Conservation (phyloP, 2,329 filamentous ascomycete genomes). For the Calonectria multiphialidica region DNA sequence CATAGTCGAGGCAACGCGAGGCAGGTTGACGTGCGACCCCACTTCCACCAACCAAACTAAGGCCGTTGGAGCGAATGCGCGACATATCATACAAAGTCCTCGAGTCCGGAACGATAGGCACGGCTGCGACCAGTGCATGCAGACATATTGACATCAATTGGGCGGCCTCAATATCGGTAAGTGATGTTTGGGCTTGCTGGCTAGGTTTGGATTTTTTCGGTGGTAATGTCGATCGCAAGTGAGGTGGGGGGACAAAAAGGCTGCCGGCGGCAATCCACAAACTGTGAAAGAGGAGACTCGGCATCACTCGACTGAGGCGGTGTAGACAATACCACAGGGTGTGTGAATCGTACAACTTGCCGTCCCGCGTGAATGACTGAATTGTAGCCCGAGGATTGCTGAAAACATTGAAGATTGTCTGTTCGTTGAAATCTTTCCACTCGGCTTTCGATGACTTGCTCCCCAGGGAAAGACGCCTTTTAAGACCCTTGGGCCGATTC, state of each 20-base stretch:
- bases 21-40: slow-evolving; percentile 59
- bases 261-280: slow-evolving; percentile 72
- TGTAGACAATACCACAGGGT: slow-evolving; percentile 74
- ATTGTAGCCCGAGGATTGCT: slow-evolving; percentile 68
- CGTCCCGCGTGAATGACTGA: slow-evolving; percentile 67
- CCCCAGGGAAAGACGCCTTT: slow-evolving; percentile 16
- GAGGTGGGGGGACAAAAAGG: slow-evolving; percentile 68
- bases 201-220: slow-evolving; percentile 48
- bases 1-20: slow-evolving; percentile 68
- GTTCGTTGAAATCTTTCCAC: slow-evolving; percentile 73
- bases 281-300: slow-evolving; percentile 72
- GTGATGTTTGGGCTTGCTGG: slow-evolving; percentile 47
- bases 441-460: slow-evolving; percentile 47
- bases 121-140: slow-evolving; percentile 71
- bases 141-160: slow-evolving; percentile 70
- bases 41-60: slow-evolving; percentile 61
- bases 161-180: slow-evolving; percentile 64
- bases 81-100: slow-evolving; percentile 70
- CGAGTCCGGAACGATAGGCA: slow-evolving; percentile 62
- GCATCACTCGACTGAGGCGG: slow-evolving; percentile 67
- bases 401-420: slow-evolving; percentile 74
- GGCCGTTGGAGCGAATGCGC: slow-evolving; percentile 67
- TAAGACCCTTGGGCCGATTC: slow-evolving; percentile 23
- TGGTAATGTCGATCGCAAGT: slow-evolving; percentile 55
- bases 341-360: slow-evolving; percentile 69